Base-by-base conservation (phyloP, 208 protist species). In the Acanthamoeba triangularis region DNA sequence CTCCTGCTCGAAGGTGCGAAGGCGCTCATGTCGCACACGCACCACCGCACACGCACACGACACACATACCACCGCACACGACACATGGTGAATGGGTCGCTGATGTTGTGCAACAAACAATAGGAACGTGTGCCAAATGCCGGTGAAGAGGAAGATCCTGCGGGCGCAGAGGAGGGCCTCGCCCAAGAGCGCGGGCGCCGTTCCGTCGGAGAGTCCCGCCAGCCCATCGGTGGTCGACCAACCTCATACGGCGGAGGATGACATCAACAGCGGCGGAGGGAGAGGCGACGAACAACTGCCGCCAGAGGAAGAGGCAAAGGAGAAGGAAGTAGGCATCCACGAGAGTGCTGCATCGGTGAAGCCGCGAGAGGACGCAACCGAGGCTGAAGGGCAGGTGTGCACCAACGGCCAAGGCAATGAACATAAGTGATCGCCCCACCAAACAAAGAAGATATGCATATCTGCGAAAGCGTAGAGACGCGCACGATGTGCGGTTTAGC, bases 121-220 rank as follows among this genome's bases (percentile, higher is more conserved):
- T 35, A 93, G 87, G 59, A 93, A 93, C 47, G 59, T 74, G 30
- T 93, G 87, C 33, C 87, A 93, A 14, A 93, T 49, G 87, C 87
- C 87, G 37, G 59, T 93, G 37, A 93, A 93, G 87, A 35, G 87
- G 52, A 93, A 93, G 65, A 93, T 93, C 65, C 65, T 93, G 2
- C 16, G 61, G n/a, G 87, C 87, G 33, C 76, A 74, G 87, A 10
- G 87, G 28, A 30, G 87, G 25, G 35, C 47, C 41, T 80, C 72
- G 72, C 37, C 72, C 72, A 80, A 80, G 72, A 80, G 35, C 41
- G 6, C 72, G 41, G 72, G 11, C 16, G 11, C 23, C n/a, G 0
- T 35, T 4, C n/a, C 3, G 28, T 8, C 72, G 37, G 35, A n/a
- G 41, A 80, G 35, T 33, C 10, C 20, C 63, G 63, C 14, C 49